Evolutionary conservation across 345 rosid species (phyloP).

Genomic region (Carallia brachiata): DNA sequence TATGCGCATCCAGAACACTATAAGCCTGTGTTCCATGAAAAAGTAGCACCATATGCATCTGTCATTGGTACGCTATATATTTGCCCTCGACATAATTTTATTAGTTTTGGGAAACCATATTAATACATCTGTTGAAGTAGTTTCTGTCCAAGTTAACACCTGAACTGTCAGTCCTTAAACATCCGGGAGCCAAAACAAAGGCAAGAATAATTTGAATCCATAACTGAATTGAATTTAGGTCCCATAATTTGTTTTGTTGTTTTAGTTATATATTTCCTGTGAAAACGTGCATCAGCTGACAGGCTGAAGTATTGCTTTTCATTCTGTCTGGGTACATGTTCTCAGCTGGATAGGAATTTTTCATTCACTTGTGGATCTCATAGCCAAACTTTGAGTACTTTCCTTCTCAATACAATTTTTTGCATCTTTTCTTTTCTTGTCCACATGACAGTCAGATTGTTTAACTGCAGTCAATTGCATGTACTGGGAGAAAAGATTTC

Average conservation of each 20-base stretch:
- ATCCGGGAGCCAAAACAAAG: background rate
- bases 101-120: slow-evolving; percentile 12
- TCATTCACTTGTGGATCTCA: background rate
- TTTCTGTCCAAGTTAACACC: background rate
- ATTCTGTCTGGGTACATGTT: background rate
- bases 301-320: background rate
- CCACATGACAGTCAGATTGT: background rate
- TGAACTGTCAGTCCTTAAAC: background rate
- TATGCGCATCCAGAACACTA: slow-evolving; percentile 94
- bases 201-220: background rate
- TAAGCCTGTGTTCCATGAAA: slow-evolving; percentile 69
- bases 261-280: background rate
- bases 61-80: slow-evolving; percentile 58
- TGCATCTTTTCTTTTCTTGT: background rate
- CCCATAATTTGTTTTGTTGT: background rate
- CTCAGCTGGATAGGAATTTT: background rate
- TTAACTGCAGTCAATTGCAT: slow-evolving; percentile 77
- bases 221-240: background rate
- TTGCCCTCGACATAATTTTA: slow-evolving; percentile 16
- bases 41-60: slow-evolving; percentile 74
- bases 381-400: background rate
- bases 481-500: slow-evolving; percentile 96
- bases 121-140: background rate
- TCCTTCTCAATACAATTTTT: background rate
- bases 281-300: background rate